Base-by-base conservation (phyloP, 345 rosid genomes). In the Melastoma malabathricum region DNA sequence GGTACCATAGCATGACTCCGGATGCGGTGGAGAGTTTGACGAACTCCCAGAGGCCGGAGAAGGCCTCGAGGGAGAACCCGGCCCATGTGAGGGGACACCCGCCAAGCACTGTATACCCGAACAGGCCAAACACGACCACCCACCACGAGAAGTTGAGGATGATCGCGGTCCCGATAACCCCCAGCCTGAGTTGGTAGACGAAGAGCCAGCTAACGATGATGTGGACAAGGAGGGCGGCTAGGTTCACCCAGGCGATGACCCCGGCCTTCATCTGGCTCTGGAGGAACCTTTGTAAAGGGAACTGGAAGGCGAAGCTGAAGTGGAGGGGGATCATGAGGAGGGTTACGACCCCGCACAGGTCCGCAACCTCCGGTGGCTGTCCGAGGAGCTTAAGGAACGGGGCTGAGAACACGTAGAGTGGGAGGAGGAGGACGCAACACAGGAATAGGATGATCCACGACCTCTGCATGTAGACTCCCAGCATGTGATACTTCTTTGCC, bases 31-130 rank as follows among this genome's bases (percentile, higher is more conserved):
- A 88, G 50, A 88, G 88, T 56, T 80, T 84, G 34, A 68, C 22
- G 47, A 80, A 82, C 46, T 82, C 84, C 94, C 92, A 78, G 8
- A 84, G 81, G 9, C 84, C 88, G 50, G 76, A 61, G 53, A 88
- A 84, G 5, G 97, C 94, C 64, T 82, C 81, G 14, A 59, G 18
- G 53, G 92, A 73, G 78, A 84, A 84, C 14, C 97, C 90, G 2
- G 79, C 73, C 97, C 97, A 88, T 3, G 94, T 76, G 13, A 59
- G 68, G 20, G 94, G 86, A 57, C 89, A 84, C 1, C 94, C 80
- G 18, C 94, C 94, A 9, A 48, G 73, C 13, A 64, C 48, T 6
- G 61, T 46, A 47, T 82, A 88, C 1, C 62, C 70, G 13, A 66
- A 49, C 16, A 47, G 56, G 0, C 89, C 85, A 2, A 72, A 43